Conservation (phyloP, 2,329 filamentous ascomycete species). For the Epichloe typhina region DNA sequence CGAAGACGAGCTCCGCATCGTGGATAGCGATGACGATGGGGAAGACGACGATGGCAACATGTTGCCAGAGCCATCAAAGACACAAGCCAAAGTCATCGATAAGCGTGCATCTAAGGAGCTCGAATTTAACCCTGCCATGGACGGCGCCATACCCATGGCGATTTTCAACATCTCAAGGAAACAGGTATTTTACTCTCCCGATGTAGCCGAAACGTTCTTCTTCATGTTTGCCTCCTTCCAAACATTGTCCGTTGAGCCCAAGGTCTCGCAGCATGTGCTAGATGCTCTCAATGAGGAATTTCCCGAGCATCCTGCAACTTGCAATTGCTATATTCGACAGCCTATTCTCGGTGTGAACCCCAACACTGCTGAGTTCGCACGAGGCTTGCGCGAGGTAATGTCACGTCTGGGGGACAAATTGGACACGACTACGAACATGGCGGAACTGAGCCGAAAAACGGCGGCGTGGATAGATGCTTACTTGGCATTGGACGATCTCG, state of each 20-base stretch:
- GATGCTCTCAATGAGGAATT: slow-evolving; percentile 46
- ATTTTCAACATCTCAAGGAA: slow-evolving; percentile 81
- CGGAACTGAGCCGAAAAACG: slow-evolving; percentile 34
- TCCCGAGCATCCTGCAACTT: slow-evolving; percentile 48
- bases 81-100: slow-evolving; percentile 30
- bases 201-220: slow-evolving; percentile 66
- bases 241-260: slow-evolving; percentile 48
- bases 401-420: slow-evolving; percentile 42
- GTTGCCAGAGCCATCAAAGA: slow-evolving; percentile 31
- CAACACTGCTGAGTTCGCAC: slow-evolving; percentile 57
- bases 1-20: slow-evolving; percentile 31
- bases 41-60: slow-evolving; percentile 29
- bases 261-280: slow-evolving; percentile 62
- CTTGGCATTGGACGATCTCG: slow-evolving; percentile 34
- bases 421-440: slow-evolving; percentile 31
- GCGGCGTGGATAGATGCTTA: slow-evolving; percentile 41
- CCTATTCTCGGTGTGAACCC: slow-evolving; percentile 53
- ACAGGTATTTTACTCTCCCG: slow-evolving; percentile 55
- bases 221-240: slow-evolving; percentile 61
- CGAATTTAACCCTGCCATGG: slow-evolving; percentile 67
- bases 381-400: slow-evolving; percentile 53
- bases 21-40: slow-evolving; percentile 32
- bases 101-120: slow-evolving; percentile 37
- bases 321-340: slow-evolving; percentile 58
- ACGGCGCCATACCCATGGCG: slow-evolving; percentile 84